Percentiles rank a stretch among this genome's conserved stretches.
Conservation (phyloP, 352 stramenopile genomes). For the Pythium rhizo-oryzae region DNA sequence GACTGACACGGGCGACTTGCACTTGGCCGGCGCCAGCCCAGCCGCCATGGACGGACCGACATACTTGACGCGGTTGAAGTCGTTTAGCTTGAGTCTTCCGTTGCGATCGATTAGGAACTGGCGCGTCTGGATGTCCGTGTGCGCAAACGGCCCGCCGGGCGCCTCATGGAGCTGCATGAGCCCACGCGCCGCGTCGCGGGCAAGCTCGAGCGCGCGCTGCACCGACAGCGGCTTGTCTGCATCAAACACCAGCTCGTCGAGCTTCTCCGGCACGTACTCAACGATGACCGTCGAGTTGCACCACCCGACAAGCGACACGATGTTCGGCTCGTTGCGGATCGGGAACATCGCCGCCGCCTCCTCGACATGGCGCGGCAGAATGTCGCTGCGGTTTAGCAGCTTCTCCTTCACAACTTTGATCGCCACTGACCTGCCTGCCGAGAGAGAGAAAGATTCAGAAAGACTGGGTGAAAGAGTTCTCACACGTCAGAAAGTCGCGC, state of each 20-base stretch:
- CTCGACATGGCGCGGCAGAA: conserved; percentile 74
- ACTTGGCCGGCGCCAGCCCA: conserved; percentile 48
- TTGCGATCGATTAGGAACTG: conserved; percentile 76
- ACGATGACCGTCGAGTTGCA: conserved; percentile 79
- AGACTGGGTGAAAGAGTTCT: not conserved
- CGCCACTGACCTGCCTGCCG: conserved; percentile 52
- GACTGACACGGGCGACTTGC: conserved; percentile 59
- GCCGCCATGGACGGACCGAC: conserved; percentile 44
- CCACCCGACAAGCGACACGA: conserved; percentile 71
- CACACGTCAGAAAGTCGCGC: not conserved
- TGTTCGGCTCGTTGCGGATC: conserved; percentile 70
- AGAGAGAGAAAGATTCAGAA: not conserved
- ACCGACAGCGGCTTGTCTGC: conserved; percentile 45
- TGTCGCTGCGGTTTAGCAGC: conserved; percentile 53
- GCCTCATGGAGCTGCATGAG: conserved; percentile 70
- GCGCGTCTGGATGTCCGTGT: conserved; percentile 78
- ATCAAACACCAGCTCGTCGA: conserved; percentile 68
- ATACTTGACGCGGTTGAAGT: conserved; percentile 86
- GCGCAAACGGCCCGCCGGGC: conserved; percentile 66
- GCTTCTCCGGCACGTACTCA: conserved; percentile 65
- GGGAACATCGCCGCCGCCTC: conserved; percentile 70
- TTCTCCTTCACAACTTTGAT: conserved; percentile 74
- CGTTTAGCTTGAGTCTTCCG: conserved; percentile 68
- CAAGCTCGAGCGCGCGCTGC: conserved; percentile 48
- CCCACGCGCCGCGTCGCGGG: conserved; percentile 55